phyloP scores from a whole-genome alignment of 106 monocot species.

The Xerophyta viscosa region DNA sequence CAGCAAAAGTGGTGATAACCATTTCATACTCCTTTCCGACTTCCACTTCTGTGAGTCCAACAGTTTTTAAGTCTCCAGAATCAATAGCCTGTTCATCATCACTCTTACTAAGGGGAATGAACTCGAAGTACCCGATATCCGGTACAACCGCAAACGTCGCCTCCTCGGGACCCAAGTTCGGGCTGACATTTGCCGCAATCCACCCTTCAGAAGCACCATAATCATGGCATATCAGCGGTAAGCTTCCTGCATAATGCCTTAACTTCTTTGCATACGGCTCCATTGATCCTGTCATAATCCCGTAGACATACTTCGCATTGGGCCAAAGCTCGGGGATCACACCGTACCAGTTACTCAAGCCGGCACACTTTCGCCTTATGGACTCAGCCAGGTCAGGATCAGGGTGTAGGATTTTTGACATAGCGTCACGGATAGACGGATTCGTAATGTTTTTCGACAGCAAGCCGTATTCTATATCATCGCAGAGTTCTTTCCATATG shows the following conservation, averaged over 20 bases:
- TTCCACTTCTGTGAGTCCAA: constrained; percentile 65
- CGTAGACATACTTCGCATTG: constrained; percentile 78
- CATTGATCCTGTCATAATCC: constrained; percentile 95
- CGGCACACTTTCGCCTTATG: constrained; percentile 38
- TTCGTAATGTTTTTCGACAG: constrained; percentile 60
- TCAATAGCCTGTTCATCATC: constrained; percentile 15
- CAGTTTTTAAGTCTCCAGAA: constrained; percentile 39
- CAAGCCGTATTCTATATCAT: constrained; percentile 65
- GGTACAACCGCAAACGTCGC: constrained; percentile 66
- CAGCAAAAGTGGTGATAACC: constrained; percentile 44
- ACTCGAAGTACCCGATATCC: constrained; percentile 79
- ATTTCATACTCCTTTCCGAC: constrained; percentile 69
- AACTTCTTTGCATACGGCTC: constrained; percentile 74
- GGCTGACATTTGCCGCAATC: constrained; percentile 66
- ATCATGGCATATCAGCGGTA: constrained; percentile 69
- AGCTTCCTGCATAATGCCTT: constrained; percentile 65
- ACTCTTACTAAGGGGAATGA: constrained; percentile 42
- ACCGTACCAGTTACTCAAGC: constrained; percentile 72
- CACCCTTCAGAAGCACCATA: constrained; percentile 84
- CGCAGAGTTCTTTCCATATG: constrained; percentile 61
- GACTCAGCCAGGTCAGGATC: constrained; percentile 56
- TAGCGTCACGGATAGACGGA: constrained; percentile 50
- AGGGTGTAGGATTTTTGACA: constrained; percentile 52
- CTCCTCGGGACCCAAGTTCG: constrained; percentile 43
- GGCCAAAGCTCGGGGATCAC: constrained; percentile 75